phyloP scores from a whole-genome alignment of 2,329 filamentous ascomycete genomes.

The Lecanosticta acicola region DNA sequence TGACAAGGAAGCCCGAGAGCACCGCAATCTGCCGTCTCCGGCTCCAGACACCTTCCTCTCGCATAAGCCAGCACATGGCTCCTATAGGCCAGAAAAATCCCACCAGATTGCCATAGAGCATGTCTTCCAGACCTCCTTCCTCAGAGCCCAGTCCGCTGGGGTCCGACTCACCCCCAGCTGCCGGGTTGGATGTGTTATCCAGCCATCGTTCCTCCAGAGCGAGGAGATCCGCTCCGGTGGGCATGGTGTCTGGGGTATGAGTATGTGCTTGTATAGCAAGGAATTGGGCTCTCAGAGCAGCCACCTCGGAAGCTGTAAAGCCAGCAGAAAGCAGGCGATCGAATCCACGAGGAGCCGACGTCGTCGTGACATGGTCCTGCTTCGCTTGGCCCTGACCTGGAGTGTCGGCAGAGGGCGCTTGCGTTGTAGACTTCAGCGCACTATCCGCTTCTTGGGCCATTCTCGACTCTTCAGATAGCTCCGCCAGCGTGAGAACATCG shows the following conservation, averaged over 20 bases:
- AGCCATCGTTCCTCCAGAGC: slow-evolving; percentile 87
- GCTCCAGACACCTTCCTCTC: slow-evolving; percentile 83
- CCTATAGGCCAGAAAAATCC: slow-evolving; percentile 95
- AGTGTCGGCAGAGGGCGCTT: slow-evolving; percentile 24
- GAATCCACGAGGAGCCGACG: slow-evolving; percentile 68
- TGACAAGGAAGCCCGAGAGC: slow-evolving; percentile 74
- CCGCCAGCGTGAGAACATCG: slow-evolving; percentile 58
- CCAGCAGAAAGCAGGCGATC: slow-evolving; percentile 76
- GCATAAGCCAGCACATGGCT: slow-evolving; percentile 74
- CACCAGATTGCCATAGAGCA: slow-evolving; percentile 81
- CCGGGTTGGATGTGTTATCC: slow-evolving; percentile 47
- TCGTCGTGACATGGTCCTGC: slow-evolving; percentile 37
- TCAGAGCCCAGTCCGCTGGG: slow-evolving; percentile 47
- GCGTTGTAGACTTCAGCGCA: slow-evolving; percentile 29
- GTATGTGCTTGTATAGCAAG: slow-evolving; percentile 74
- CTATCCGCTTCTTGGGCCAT: slow-evolving; percentile 37
- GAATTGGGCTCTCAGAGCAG: slow-evolving; percentile 81
- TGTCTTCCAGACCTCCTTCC: slow-evolving; percentile 67
- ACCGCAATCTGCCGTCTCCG: slow-evolving; percentile 81
- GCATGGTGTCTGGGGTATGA: slow-evolving; percentile 85
- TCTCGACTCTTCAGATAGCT: slow-evolving; percentile 63
- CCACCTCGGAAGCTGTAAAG: slow-evolving; percentile 77
- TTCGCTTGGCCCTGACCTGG: slow-evolving; percentile 6
- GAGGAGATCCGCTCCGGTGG: slow-evolving; percentile 67
- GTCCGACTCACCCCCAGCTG: slow-evolving; percentile 35